A percentile compares a stretch with the other conserved stretches of the same genome.
These are phyloP conservation scores for Mycoemilia scoparia DNA, from an alignment of 192 early-diverging fungal species.

Conservation along the genomic window DNA sequence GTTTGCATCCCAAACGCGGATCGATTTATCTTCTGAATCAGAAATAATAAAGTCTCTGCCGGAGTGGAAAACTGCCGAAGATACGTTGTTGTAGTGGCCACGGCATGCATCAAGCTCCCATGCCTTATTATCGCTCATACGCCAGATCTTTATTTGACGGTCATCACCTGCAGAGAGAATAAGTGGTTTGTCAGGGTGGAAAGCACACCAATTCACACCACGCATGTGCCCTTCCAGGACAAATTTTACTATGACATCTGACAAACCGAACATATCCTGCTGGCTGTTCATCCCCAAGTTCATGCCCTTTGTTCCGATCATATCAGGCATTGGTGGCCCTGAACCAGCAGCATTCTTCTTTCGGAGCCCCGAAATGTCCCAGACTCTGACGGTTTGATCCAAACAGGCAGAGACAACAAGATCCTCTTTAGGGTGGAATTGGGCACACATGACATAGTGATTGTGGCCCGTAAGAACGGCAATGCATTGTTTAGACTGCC, in stretches of 20 bases:
- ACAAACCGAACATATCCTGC: conserved; percentile 89
- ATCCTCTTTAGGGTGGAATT: conserved; percentile 97
- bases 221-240: conserved; percentile 95
- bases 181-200: conserved; percentile 91
- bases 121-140: conserved; percentile 94
- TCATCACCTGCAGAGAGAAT: conserved; percentile 96
- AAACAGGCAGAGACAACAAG: conserved; percentile 87
- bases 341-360: conserved; percentile 29
- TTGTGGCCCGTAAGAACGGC: conserved; percentile 95
- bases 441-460: conserved; percentile 96
- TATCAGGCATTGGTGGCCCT: conserved; percentile 19
- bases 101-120: conserved; percentile 99
- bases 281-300: conserved; percentile 43
- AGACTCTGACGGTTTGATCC: conserved; percentile 96
- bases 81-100: conserved; percentile 97
- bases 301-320: conserved; percentile 15
- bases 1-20: conserved; percentile 95
- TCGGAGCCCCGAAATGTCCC: conserved; percentile 88
- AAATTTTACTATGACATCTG: conserved; percentile 93
- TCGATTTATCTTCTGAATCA: conserved; percentile 90
- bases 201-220: conserved; percentile 94
- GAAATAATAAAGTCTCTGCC: conserved; percentile 90
- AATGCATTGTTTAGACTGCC: conserved; percentile 96
- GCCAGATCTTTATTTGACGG: conserved; percentile 94
- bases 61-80: conserved; percentile 84